Conservation (phyloP, 441 rosid genomes). For the California macrophylla region DNA sequence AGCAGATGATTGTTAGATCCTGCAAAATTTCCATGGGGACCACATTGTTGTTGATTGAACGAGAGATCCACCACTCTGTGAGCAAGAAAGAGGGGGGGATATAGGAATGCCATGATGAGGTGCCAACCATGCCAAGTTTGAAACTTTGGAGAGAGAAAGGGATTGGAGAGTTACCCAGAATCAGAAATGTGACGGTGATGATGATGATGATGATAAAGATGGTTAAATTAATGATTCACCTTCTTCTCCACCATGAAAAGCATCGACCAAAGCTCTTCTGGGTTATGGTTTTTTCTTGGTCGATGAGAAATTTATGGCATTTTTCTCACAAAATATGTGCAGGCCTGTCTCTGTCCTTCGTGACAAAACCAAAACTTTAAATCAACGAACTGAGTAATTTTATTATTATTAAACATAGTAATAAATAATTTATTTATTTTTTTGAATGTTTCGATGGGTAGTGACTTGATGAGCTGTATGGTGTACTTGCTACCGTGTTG, state of each 20-base stretch:
- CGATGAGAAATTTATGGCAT: neutral
- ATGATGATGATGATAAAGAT: neutral
- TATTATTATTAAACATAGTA: neutral
- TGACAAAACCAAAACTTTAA: neutral
- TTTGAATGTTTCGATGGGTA: neutral
- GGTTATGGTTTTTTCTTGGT: slow-evolving; percentile 2
- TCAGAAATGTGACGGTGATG: neutral
- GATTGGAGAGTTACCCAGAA: neutral
- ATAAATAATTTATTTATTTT: neutral
- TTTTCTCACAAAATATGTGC: neutral
- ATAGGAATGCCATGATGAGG: too few species aligned
- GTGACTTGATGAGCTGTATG: neutral
- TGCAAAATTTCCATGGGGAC: too few species aligned
- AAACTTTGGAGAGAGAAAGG: neutral
- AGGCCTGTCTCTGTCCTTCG: neutral
- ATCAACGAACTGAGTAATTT: neutral
- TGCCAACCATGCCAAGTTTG: too few species aligned
- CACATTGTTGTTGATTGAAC: too few species aligned
- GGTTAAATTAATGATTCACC: neutral
- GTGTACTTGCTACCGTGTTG: neutral
- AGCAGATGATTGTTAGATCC: too few species aligned
- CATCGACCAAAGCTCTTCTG: neutral
- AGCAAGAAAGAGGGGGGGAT: too few species aligned
- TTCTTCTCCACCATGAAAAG: slow-evolving; percentile 4
- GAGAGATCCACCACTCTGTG: too few species aligned